phyloP scores from a whole-genome alignment of 352 stramenopile genomes.

The Lagenidium sp. region DNA sequence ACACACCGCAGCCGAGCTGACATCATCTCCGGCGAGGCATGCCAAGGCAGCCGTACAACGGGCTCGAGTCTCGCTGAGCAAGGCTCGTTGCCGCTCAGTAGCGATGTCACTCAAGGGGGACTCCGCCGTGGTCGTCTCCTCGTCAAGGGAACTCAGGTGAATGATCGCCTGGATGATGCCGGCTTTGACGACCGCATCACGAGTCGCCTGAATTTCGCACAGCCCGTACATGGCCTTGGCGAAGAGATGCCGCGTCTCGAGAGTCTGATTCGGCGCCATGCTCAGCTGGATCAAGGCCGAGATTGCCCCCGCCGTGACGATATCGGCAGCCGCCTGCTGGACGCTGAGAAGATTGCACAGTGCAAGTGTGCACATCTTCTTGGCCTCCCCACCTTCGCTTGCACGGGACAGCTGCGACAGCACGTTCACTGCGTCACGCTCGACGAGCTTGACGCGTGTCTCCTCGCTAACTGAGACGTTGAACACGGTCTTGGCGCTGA shows the following conservation, averaged over 20 bases:
- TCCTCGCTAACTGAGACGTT: conserved; percentile 70
- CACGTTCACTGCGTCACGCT: conserved; percentile 47
- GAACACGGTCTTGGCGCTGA: conserved; percentile 41
- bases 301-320: conserved; percentile 56
- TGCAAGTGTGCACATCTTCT: conserved; percentile 71
- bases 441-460: conserved; percentile 50
- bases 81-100: conserved; percentile 1
- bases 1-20: conserved; percentile 24
- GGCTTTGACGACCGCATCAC: conserved; percentile 30
- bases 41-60: conserved; percentile 54
- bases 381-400: conserved; percentile 26
- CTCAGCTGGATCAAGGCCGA: conserved; percentile 55
- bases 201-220: conserved; percentile 41
- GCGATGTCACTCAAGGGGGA: background rate
- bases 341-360: conserved; percentile 74
- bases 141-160: conserved; percentile 25
- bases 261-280: conserved; percentile 28
- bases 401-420: conserved; percentile 37
- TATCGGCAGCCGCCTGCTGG: conserved; percentile 57
- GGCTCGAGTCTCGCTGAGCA: conserved; percentile 42
- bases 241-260: conserved; percentile 48
- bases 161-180: conserved; percentile 54
- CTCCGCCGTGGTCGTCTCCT: background rate
- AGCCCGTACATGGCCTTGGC: conserved; percentile 58
- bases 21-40: conserved; percentile 40